These are phyloP conservation scores for Cladorrhinum sp. DNA, from an alignment of 2,329 filamentous ascomycete species.

Conservation along the genomic window DNA sequence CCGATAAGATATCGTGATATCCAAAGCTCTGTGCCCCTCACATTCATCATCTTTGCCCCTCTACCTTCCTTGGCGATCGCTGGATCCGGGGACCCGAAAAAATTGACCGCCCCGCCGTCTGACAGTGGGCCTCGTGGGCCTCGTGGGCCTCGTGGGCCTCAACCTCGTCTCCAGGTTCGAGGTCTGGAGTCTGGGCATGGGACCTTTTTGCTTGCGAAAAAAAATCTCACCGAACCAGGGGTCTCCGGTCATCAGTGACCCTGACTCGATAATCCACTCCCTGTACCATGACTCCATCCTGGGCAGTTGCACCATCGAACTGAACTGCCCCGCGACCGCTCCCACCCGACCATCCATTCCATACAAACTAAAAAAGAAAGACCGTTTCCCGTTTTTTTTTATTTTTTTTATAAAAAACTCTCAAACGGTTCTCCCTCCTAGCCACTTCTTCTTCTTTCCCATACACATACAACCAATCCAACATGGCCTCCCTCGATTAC, in stretches of 20 bases:
- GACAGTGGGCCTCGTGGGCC: too few species aligned
- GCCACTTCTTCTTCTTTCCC: not conserved
- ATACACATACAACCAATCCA: constrained; percentile 19
- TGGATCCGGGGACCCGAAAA: not conserved
- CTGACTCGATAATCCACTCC: constrained; percentile 6
- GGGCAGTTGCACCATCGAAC: constrained; percentile 16
- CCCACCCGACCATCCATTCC: not conserved
- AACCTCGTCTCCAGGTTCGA: not conserved
- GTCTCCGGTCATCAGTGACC: not conserved
- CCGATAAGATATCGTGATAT: too few species aligned
- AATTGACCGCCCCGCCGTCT: not conserved
- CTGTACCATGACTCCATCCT: not conserved
- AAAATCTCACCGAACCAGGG: not conserved
- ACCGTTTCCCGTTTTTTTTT: not conserved
- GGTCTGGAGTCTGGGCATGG: not conserved
- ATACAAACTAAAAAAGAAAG: not conserved
- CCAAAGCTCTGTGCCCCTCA: too few species aligned
- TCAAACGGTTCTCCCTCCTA: not conserved
- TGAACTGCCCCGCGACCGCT: constrained; percentile 5
- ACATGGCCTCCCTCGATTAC: constrained; percentile 31
- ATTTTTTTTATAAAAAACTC: too few species aligned
- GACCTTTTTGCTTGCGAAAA: not conserved
- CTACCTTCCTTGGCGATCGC: not conserved
- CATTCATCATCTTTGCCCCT: too few species aligned
- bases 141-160: not conserved